Conservation (phyloP, 2,329 filamentous ascomycete genomes). For the Didymella glomerata region DNA sequence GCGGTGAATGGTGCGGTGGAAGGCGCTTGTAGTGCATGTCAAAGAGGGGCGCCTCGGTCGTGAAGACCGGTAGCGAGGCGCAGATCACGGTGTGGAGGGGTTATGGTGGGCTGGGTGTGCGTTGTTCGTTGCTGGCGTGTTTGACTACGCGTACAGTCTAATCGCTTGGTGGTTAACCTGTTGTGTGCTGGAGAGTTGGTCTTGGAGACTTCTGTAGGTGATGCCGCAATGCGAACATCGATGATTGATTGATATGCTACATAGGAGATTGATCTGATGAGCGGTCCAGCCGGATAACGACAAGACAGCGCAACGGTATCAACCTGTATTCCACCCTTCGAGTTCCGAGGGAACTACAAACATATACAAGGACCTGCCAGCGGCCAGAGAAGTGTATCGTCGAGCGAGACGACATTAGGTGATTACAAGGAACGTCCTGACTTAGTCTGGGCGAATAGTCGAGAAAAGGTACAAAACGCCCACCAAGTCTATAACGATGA, state of each 20-base stretch:
- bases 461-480: conserved; percentile 12
- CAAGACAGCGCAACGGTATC: conserved; percentile 20
- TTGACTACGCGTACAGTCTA: not conserved
- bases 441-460: conserved; percentile 14
- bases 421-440: conserved; percentile 24
- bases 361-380: conserved; percentile 22
- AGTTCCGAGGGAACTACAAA: conserved; percentile 7
- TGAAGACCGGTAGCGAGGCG: not conserved
- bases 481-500: conserved; percentile 14
- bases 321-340: conserved; percentile 3
- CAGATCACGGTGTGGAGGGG: not conserved
- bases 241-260: conserved; percentile 17
- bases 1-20: not conserved
- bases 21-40: not conserved
- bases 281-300: conserved; percentile 18
- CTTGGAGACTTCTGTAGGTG: not conserved
- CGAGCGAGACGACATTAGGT: conserved; percentile 17
- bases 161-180: not conserved
- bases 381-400: conserved; percentile 11
- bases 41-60: not conserved
- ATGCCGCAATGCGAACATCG: conserved; percentile 13
- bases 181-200: not conserved
- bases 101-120: not conserved
- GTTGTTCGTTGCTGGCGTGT: not conserved
- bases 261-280: conserved; percentile 16